phyloP scores from a whole-genome alignment of 257 asterid species.

The Rehmannia glutinosa region DNA sequence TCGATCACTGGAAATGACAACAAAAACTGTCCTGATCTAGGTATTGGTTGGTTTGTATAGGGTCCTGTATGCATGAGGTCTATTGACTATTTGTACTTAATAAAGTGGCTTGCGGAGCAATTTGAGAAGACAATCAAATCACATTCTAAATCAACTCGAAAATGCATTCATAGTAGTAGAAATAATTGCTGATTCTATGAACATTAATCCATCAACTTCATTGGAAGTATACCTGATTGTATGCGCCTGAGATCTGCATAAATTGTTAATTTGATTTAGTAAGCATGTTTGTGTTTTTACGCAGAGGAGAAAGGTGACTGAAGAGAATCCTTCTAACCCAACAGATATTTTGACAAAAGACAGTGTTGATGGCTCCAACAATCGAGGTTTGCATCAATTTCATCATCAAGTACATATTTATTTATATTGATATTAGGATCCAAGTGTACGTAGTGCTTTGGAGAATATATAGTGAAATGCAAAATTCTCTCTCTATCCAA shows the following conservation, averaged over 20 bases:
- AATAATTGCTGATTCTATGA: neutral
- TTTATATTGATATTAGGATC: too few species aligned
- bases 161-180: neutral
- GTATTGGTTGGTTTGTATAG: neutral
- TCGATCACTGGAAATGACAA: neutral
- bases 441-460: too few species aligned
- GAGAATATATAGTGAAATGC: too few species aligned
- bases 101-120: neutral
- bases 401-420: too few species aligned
- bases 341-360: slow-evolving; percentile 36
- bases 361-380: slow-evolving; percentile 22
- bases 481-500: too few species aligned
- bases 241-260: neutral
- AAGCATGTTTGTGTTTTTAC: slow-evolving; percentile 10
- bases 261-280: neutral
- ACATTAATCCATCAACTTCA: neutral
- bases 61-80: too few species aligned
- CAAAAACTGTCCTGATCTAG: neutral
- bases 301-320: slow-evolving; percentile 50
- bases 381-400: slow-evolving; percentile 46
- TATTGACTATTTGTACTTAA: neutral
- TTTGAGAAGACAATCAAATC: neutral
- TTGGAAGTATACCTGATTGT: neutral
- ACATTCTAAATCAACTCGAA: neutral
- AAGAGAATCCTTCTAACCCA: slow-evolving; percentile 33